Conservation (phyloP, 2,329 filamentous ascomycete genomes). For the Ascochyta fabae region DNA sequence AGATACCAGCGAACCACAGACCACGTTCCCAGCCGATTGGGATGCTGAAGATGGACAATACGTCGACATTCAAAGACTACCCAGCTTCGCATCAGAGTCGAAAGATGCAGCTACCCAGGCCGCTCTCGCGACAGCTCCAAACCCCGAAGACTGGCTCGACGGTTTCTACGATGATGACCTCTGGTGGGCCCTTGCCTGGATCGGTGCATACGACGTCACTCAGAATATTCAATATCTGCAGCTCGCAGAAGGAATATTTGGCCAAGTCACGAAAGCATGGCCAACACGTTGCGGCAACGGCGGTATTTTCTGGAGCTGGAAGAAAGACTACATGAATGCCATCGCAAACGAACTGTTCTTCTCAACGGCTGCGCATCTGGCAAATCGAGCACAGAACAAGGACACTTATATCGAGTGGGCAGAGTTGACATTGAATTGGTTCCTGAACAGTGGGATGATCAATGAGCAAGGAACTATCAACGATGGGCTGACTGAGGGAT, state of each 20-base stretch:
- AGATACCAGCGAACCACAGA: conserved; percentile 24
- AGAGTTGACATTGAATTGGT: conserved; percentile 59
- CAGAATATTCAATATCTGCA: conserved; percentile 53
- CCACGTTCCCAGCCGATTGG: conserved; percentile 33
- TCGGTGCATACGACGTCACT: conserved; percentile 62
- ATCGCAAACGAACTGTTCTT: conserved; percentile 66
- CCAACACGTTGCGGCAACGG: conserved; percentile 53
- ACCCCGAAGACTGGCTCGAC: conserved; percentile 48
- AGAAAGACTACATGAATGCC: conserved; percentile 57
- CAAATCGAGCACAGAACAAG: conserved; percentile 54
- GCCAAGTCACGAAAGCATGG: conserved; percentile 50
- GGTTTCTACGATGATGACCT: conserved; percentile 61
- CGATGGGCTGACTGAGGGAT: conserved; percentile 59
- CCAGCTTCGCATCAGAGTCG: conserved; percentile 8
- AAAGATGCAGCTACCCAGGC: conserved; percentile 10
- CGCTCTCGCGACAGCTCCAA: conserved; percentile 17
- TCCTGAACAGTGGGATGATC: conserved; percentile 56
- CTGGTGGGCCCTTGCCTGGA: conserved; percentile 60
- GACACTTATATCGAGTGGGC: conserved; percentile 56
- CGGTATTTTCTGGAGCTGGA: conserved; percentile 58
- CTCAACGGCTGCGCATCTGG: conserved; percentile 61
- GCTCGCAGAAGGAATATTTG: conserved; percentile 58
- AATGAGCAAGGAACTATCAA: conserved; percentile 59
- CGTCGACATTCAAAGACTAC: conserved; percentile 19
- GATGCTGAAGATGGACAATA: conserved; percentile 9